These are phyloP conservation scores for Dendrobium nobile DNA, from an alignment of 106 monocot genomes.

Conservation along the genomic window DNA sequence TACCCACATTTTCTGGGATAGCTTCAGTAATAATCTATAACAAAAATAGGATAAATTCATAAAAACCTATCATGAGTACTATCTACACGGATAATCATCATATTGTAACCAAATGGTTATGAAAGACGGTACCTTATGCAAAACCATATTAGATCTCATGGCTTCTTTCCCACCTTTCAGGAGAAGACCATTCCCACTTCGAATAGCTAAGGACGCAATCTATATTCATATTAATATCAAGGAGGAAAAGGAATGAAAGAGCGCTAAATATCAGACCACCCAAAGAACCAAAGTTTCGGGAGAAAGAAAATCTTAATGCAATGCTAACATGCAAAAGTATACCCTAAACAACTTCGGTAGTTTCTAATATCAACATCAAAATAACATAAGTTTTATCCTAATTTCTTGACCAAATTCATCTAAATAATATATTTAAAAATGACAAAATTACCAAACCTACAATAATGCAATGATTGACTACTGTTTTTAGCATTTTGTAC, in stretches of 20 bases:
- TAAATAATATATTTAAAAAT: neutral
- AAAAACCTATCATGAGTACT: neutral
- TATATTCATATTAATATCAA: conserved; percentile 18
- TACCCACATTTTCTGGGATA: conserved; percentile 57
- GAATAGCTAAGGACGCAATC: conserved; percentile 93
- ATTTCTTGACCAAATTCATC: neutral
- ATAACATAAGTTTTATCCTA: neutral
- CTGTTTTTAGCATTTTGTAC: neutral
- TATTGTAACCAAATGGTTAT: neutral
- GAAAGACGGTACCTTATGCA: conserved; percentile 69
- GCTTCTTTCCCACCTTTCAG: conserved; percentile 99
- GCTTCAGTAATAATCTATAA: conserved; percentile 75
- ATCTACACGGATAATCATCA: neutral
- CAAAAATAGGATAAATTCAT: neutral
- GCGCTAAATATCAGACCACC: neutral
- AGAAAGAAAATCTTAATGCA: neutral
- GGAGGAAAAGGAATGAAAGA: neutral
- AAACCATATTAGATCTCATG: conserved; percentile 75
- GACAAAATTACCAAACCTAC: neutral
- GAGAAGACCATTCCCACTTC: conserved; percentile 97
- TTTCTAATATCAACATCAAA: neutral
- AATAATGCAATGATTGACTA: neutral
- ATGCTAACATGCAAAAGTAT: neutral
- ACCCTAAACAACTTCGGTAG: neutral
- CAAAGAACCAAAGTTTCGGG: neutral